phyloP scores from a whole-genome alignment of 179 eudicot genomes.

The Gypsophila paniculata region DNA sequence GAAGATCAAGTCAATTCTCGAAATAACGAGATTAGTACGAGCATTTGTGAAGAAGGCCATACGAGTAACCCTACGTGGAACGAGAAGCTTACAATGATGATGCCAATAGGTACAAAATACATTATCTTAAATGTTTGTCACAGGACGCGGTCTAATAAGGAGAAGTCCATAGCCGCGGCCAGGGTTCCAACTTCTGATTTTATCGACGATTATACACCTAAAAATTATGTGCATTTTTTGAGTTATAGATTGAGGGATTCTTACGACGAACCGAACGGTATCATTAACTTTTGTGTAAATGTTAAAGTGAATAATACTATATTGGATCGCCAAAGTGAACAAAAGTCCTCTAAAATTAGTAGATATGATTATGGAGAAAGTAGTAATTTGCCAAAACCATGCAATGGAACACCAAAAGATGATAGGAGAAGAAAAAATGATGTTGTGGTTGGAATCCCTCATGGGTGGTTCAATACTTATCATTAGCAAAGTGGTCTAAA shows the following conservation, averaged over 20 bases:
- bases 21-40: constrained; percentile 16
- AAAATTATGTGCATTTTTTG: constrained; percentile 49
- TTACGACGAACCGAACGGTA: constrained; percentile 51
- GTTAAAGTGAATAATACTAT: constrained; percentile 25
- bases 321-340: not conserved
- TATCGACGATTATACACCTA: constrained; percentile 35
- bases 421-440: not conserved
- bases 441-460: not conserved
- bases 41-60: constrained; percentile 21
- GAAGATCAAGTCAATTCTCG: not conserved
- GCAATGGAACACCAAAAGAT: not conserved
- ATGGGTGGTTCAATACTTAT: not conserved
- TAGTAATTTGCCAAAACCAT: not conserved
- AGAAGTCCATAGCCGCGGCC: constrained; percentile 39
- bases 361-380: not conserved
- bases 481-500: too few relatives aligned
- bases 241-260: constrained; percentile 57
- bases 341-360: not conserved
- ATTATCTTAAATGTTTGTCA: constrained; percentile 42
- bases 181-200: constrained; percentile 60
- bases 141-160: constrained; percentile 24
- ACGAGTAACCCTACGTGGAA: constrained; percentile 47
- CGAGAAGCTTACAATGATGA: constrained; percentile 35
- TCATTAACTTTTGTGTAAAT: constrained; percentile 53
- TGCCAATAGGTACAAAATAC: constrained; percentile 34